These are phyloP conservation scores for Vitis vinifera DNA, from an alignment of 164 flowering plant species.

Conservation along the genomic window DNA sequence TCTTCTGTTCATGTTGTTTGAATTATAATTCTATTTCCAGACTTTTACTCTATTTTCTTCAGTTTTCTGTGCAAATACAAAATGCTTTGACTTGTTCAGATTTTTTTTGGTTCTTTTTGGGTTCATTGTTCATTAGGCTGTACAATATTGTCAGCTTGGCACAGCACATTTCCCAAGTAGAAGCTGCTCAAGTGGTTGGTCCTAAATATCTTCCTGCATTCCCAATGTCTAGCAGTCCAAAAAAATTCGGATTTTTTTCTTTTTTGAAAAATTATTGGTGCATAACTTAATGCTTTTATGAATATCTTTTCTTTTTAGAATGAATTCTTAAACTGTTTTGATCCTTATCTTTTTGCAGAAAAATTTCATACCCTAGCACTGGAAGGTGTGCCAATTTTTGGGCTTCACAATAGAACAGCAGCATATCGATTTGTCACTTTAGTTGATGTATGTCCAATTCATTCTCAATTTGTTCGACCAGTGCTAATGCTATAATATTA, in stretches of 20 bases:
- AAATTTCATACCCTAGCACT: conserved; percentile 84
- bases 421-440: conserved; percentile 97
- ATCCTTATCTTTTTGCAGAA: conserved; percentile 43
- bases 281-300: neutral
- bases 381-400: conserved; percentile 88
- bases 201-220: neutral
- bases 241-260: neutral
- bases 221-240: neutral
- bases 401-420: conserved; percentile 79
- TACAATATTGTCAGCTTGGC: neutral
- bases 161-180: neutral
- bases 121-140: too few relatives aligned
- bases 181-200: neutral
- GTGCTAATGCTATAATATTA: neutral
- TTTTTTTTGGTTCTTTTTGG: too few relatives aligned
- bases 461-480: conserved; percentile 1
- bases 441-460: conserved; percentile 70
- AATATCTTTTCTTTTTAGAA: neutral
- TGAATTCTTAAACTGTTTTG: neutral
- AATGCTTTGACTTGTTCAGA: too few relatives aligned
- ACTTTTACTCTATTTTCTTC: too few relatives aligned
- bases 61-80: neutral
- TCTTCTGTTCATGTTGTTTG: too few relatives aligned
- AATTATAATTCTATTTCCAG: too few relatives aligned
- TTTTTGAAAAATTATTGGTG: neutral